phyloP scores from a whole-genome alignment of 345 rosid species.

The Limnanthes douglasii region DNA sequence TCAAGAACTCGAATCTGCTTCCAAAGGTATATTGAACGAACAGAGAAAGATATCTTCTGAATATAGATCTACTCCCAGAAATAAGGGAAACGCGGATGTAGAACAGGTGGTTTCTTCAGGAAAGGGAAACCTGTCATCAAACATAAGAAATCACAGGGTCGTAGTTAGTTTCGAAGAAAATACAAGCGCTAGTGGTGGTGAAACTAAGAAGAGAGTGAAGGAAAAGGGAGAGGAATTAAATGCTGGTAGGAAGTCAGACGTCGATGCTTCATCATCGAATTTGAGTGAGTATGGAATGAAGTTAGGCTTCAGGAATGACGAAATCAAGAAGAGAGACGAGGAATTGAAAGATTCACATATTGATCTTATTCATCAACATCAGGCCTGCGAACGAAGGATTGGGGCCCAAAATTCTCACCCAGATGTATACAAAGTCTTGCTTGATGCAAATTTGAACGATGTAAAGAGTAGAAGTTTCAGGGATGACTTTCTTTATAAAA shows the following conservation, averaged over 20 bases:
- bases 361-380: slow-evolving; percentile 13
- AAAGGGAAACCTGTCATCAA: slow-evolving; percentile 13
- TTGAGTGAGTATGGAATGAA: slow-evolving; percentile 3
- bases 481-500: slow-evolving; percentile 14
- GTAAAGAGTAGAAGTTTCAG: slow-evolving; percentile 16
- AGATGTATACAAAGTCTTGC: slow-evolving; percentile 9
- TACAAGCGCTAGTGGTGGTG: slow-evolving; percentile 7
- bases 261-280: slow-evolving; percentile 17
- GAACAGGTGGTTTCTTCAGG: slow-evolving; percentile 12
- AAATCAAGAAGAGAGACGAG: slow-evolving; percentile 16
- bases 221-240: slow-evolving; percentile 10
- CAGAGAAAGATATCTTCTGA: slow-evolving; percentile 17
- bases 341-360: slow-evolving; percentile 13
- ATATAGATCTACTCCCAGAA: slow-evolving; percentile 14
- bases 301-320: slow-evolving; percentile 7
- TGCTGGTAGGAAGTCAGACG: slow-evolving; percentile 7
- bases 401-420: slow-evolving; percentile 10
- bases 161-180: slow-evolving; percentile 14
- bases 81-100: slow-evolving; percentile 1
- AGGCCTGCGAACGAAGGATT: slow-evolving; percentile 28
- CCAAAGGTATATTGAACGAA: slow-evolving; percentile 22
- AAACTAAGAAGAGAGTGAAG: slow-evolving; percentile 14
- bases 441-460: slow-evolving; percentile 15
- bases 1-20: slow-evolving; percentile 25
- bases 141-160: slow-evolving; percentile 15